Evolutionary conservation across 208 protist genomes (phyloP), one percentile per base, ranked within the genome.

Genomic region (Leishmania lainsoni): DNA sequence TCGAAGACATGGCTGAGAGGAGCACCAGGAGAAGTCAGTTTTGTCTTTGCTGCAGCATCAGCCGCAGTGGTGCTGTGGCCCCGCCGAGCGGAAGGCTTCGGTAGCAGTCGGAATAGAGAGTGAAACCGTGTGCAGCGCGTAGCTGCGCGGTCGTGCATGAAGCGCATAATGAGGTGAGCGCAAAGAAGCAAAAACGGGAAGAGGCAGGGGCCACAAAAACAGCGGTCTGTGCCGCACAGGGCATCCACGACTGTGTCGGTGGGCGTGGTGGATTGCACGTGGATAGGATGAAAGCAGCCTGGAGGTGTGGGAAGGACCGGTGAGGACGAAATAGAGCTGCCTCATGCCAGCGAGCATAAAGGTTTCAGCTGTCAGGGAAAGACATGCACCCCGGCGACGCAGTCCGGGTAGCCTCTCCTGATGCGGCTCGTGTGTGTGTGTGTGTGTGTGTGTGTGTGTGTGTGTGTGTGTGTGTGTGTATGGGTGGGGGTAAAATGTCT

Each of bases 1-100:
- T 20, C 12, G 75, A 85, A 75, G 29, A 81, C 32, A 2, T 84
- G 29, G 35, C 22, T 14, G 10, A 85, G 76, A 12, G 81, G 81
- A 48, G 48, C 58, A 9, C 52, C 58, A 22, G 76, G 81, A 9
- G 81, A 85, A 3, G 59, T 74, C 39, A 85, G 75, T 32, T n/a
- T 48, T 29, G 52, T 10, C 74, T 16, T 65, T 20, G 74, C 74
- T 65, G 74, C 35, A 6, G 56, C 54, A 48, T 29, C 39, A 63
- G 74, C 74, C 29, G 39, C 54, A 51, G 35, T 65, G 20, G 32
- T 65, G 74, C 39, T 14, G 74, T 49, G 32, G 52, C 74, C 6
- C 54, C 39, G 74, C 48, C n/a, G 29, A 9, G 51, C 12, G 52
- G 49, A 32, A 48, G 52, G 51, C 5, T 4, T 26, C 2, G 48